phyloP scores from a whole-genome alignment of 495 filamentous ascomycete genomes.

The Talaromyces thailandensis region DNA sequence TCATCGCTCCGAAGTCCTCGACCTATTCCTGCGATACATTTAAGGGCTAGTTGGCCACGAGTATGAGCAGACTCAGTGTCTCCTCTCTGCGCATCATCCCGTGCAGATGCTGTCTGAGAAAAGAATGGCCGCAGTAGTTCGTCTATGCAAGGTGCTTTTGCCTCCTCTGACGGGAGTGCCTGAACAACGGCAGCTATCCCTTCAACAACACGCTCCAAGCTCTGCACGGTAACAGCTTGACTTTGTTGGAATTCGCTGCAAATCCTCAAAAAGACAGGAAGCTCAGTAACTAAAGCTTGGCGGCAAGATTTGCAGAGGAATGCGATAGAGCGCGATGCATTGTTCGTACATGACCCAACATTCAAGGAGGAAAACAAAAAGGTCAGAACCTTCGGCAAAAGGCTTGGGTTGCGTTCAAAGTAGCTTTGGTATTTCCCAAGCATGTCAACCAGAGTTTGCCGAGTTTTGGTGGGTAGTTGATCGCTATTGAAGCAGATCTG shows the following conservation, averaged over 20 bases:
- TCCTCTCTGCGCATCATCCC: conserved; percentile 23
- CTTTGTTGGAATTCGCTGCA: conserved; percentile 56
- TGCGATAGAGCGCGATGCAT: conserved; percentile 73
- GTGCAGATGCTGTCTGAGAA: conserved; percentile 26
- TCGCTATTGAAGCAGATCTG: conserved; percentile 44
- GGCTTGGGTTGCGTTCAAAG: conserved; percentile 63
- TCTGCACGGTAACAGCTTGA: conserved; percentile 53
- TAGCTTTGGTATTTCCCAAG: conserved; percentile 74
- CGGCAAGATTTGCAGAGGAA: conserved; percentile 77
- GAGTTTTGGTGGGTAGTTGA: conserved; percentile 56
- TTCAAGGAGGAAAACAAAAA: conserved; percentile 72
- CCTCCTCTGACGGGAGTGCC: conserved; percentile 54
- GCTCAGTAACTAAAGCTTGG: conserved; percentile 55
- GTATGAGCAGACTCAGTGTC: conserved; percentile 37
- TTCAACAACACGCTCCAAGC: conserved; percentile 73
- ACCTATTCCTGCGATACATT: conserved; percentile 68
- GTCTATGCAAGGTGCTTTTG: conserved; percentile 52
- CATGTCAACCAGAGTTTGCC: conserved; percentile 66
- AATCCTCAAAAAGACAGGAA: conserved; percentile 68
- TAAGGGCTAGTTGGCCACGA: conserved; percentile 55
- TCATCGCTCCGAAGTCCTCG: conserved; percentile 68
- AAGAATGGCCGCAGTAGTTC: conserved; percentile 55
- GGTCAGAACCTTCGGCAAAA: conserved; percentile 67
- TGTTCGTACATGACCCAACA: conserved; percentile 52
- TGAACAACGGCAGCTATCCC: conserved; percentile 82